These are phyloP conservation scores for Coprinopsis sp. DNA, from an alignment of 768 basidiomycete genomes.

Conservation along the genomic window DNA sequence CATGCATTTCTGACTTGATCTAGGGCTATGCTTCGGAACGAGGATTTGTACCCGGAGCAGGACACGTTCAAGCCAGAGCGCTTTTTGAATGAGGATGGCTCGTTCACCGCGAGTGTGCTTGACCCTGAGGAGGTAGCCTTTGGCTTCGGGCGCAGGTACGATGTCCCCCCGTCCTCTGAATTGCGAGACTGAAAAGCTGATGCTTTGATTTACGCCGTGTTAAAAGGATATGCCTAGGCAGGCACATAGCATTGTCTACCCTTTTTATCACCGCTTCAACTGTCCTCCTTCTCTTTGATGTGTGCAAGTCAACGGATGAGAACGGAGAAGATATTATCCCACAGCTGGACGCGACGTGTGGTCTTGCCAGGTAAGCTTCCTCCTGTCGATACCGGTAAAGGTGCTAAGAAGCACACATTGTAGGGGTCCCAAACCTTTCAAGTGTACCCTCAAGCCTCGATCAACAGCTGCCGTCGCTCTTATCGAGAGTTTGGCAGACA, in stretches of 20 bases:
- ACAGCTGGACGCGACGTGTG: not conserved
- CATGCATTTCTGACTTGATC: not conserved
- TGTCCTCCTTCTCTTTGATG: constrained; percentile 29
- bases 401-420: not conserved
- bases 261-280: constrained; percentile 26
- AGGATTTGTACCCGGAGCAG: constrained; percentile 15
- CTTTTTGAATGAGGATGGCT: constrained; percentile 2
- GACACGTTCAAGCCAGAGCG: constrained; percentile 18
- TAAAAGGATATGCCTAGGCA: constrained; percentile 36
- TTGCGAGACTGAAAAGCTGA: too few relatives aligned
- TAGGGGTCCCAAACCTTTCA: constrained; percentile 1
- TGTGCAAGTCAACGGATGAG: constrained; percentile 25
- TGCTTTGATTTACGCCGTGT: not conserved
- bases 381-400: not conserved
- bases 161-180: not conserved
- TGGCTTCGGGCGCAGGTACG: constrained; percentile 10
- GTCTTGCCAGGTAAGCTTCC: not conserved
- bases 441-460: constrained; percentile 5
- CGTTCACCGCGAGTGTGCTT: not conserved
- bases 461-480: too few relatives aligned
- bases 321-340: constrained; percentile 20
- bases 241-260: constrained; percentile 23
- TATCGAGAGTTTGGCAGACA: too few relatives aligned
- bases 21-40: constrained; percentile 21
- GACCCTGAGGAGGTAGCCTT: constrained; percentile 5